Base-by-base conservation (phyloP, 225 moss, liverwort and hornwort genomes). In the Climacium dendroides region DNA sequence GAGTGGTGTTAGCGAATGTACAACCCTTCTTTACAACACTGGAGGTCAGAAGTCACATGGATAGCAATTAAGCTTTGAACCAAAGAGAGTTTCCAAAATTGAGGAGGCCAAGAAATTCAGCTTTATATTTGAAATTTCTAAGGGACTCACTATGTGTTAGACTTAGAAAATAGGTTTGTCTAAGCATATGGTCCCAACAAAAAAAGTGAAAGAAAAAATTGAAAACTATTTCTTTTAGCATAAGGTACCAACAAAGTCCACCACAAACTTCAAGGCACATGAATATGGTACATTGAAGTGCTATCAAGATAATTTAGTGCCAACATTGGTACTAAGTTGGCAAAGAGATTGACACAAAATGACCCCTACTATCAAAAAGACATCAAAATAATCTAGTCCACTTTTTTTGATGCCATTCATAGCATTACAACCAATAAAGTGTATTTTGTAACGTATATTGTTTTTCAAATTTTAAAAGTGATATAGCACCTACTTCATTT, bases 141-240 rank as follows among this genome's bases (percentile, higher is more conserved):
- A 1, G 2, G 5, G 70, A 5, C 3, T 6, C 9, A 41, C 1
- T 70, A 1, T 41, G 24, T 39, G 0, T 25, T 41, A 70, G 3
- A 41, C 5, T 41, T 41, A 15, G 23, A 25, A 24, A 41, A 3
- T 41, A 41, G 7, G 8, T 41, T 5, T 15, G 1, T 69, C 1
- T 9, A 25, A 41, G 41, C 3, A 41, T 70, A 25, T 1, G 8
- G 5, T 14, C 5, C 13, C 25, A 70, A 70, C 2, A 24, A 8
- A 70, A 70, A 41, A 15, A 60, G 5, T 9, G 0, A 4, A 15
- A 5, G 15, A 28, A 71, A 0, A 26, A 43, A 15, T 71, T 15
- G 39, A 41, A 24, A 70, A 70, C 26, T 15, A 26, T 26, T 70
- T 15, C 3, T 26, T 37, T 6, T 67, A 67, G 23, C 2, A 13